These are phyloP conservation scores for Lagerstroemia speciosa DNA, from an alignment of 345 rosid species.

Conservation along the genomic window DNA sequence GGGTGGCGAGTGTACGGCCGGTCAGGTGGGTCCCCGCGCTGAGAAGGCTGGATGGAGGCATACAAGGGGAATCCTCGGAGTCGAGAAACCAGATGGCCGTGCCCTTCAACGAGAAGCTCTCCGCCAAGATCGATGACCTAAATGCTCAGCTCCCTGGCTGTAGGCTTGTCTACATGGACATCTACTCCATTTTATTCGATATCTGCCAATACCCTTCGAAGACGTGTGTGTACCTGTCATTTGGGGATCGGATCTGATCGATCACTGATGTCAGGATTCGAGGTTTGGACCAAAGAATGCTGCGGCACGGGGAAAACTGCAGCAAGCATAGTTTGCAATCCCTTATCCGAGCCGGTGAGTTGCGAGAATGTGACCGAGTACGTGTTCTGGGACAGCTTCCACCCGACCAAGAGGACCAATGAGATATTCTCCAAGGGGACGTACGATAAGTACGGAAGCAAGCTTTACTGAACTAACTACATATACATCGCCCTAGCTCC, in stretches of 20 bases:
- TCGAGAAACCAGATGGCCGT: constrained; percentile 34
- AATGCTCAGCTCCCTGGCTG: constrained; percentile 15
- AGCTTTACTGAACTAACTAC: not conserved
- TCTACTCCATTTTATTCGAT: constrained; percentile 22
- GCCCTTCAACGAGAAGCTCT: constrained; percentile 49
- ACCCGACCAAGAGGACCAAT: constrained; percentile 59
- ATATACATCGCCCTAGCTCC: not conserved
- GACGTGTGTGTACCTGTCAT: constrained; percentile 25
- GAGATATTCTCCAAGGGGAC: constrained; percentile 9
- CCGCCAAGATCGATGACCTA: constrained; percentile 22
- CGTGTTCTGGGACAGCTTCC: too few relatives aligned
- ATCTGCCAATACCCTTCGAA: constrained; percentile 34
- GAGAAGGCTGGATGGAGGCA: constrained; percentile 57
- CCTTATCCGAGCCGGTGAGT: constrained; percentile 10
- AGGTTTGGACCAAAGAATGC: constrained; percentile 44
- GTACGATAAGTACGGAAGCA: not conserved
- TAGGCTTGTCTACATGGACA: constrained; percentile 33
- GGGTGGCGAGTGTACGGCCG: constrained; percentile 44
- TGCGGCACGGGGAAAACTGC: constrained; percentile 64
- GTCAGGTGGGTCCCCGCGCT: constrained; percentile 70
- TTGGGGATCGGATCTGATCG: too few relatives aligned
- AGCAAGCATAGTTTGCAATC: constrained; percentile 38
- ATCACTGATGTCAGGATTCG: constrained; percentile 34
- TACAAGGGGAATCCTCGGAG: constrained; percentile 33
- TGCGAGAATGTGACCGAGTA: constrained; percentile 39